Percentiles rank a stretch among this genome's conserved stretches.
phyloP scores from a whole-genome alignment of 106 monocot genomes.

The Dioscorea dumetorum region DNA sequence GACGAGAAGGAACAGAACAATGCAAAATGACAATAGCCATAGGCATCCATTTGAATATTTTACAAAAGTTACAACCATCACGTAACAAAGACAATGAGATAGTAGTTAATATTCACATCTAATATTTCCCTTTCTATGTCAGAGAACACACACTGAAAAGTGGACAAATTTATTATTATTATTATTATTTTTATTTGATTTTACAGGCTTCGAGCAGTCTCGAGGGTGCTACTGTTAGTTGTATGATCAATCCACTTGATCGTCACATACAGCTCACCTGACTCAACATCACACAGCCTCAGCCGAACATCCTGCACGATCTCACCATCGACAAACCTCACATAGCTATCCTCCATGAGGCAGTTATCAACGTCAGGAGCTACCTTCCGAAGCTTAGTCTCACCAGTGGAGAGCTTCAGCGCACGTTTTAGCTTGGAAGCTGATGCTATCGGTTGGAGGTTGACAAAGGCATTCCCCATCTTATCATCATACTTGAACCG shows the following conservation, averaged over 20 bases:
- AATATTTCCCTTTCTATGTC: too few relatives aligned
- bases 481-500: conserved; percentile 83
- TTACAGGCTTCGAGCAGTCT: too few relatives aligned
- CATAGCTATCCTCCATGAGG: conserved; percentile 62
- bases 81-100: too few relatives aligned
- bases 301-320: conserved; percentile 64
- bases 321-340: conserved; percentile 54
- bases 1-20: too few relatives aligned
- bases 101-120: too few relatives aligned
- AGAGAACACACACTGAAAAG: too few relatives aligned
- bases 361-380: conserved; percentile 67
- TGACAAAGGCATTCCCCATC: conserved; percentile 69
- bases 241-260: conserved; percentile 50
- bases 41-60: too few relatives aligned
- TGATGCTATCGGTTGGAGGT: conserved; percentile 61
- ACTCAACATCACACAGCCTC: conserved; percentile 74
- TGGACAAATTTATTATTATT: too few relatives aligned
- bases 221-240: too few relatives aligned
- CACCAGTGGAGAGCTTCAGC: conserved; percentile 49
- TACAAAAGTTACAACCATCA: too few relatives aligned
- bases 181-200: too few relatives aligned
- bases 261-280: conserved; percentile 62
- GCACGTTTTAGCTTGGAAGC: conserved; percentile 61
- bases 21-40: too few relatives aligned
- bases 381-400: conserved; percentile 77